Evolutionary conservation across 495 filamentous ascomycete genomes (phyloP).

Genomic region (Xylona heveae): DNA sequence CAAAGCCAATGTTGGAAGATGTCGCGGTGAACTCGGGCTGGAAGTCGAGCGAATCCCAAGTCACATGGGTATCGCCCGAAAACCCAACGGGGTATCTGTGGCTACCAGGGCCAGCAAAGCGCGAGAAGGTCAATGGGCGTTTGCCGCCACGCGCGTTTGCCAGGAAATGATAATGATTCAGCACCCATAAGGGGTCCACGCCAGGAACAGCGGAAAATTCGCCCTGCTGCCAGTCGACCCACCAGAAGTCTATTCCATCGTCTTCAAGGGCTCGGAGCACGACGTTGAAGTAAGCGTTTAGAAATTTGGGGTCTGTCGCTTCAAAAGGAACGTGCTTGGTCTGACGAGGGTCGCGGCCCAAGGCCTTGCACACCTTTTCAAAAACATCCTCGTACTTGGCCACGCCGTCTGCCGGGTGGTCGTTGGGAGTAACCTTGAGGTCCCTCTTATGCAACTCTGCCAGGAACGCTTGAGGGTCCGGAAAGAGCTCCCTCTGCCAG

Average conservation of each 20-base stretch:
- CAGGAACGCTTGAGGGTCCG: slow-evolving; percentile 23
- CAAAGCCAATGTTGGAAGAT: slow-evolving; percentile 39
- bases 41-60: slow-evolving; percentile 33
- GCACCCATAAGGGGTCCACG: slow-evolving; percentile 37
- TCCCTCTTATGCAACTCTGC: slow-evolving; percentile 20
- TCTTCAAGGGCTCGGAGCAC: slow-evolving; percentile 27
- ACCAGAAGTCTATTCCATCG: slow-evolving; percentile 34
- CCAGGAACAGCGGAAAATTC: slow-evolving; percentile 26
- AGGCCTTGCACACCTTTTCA: slow-evolving; percentile 23
- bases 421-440: slow-evolving; percentile 29
- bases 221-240: slow-evolving; percentile 45
- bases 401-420: slow-evolving; percentile 33
- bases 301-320: slow-evolving; percentile 24
- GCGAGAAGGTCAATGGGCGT: slow-evolving; percentile 23
- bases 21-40: slow-evolving; percentile 42
- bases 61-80: slow-evolving; percentile 32
- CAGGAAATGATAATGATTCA: slow-evolving; percentile 39
- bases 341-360: slow-evolving; percentile 21
- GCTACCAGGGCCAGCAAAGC: slow-evolving; percentile 34
- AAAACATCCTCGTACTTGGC: slow-evolving; percentile 29
- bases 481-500: slow-evolving; percentile 34
- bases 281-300: slow-evolving; percentile 35
- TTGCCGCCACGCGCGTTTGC: slow-evolving; percentile 18
- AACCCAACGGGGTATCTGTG: slow-evolving; percentile 41
- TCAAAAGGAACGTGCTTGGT: slow-evolving; percentile 31